Conservation (phyloP, 768 basidiomycete genomes). For the Auricularia cornea region DNA sequence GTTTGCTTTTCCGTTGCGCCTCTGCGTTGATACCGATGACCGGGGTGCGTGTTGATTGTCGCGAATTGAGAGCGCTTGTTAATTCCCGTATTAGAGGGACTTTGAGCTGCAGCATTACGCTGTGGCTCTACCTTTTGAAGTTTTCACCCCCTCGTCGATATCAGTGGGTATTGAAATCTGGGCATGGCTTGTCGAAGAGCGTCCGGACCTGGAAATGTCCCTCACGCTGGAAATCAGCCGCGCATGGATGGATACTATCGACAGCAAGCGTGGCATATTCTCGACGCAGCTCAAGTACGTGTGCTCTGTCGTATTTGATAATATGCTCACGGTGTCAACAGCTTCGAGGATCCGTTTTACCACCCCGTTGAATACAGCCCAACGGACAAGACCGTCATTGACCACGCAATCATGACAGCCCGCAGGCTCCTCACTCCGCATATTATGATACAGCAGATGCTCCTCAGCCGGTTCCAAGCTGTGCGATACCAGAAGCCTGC, state of each 20-base stretch:
- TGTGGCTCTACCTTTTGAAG: constrained; percentile 80
- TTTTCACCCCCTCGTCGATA: constrained; percentile 79
- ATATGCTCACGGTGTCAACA: constrained; percentile 21
- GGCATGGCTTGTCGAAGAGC: constrained; percentile 91
- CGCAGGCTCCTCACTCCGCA: constrained; percentile 76
- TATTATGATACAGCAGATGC: constrained; percentile 72
- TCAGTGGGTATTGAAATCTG: constrained; percentile 87
- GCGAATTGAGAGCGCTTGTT: not conserved
- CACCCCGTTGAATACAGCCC: constrained; percentile 83
- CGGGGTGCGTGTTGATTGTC: constrained; percentile 42
- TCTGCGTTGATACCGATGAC: constrained; percentile 60
- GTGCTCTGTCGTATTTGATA: not conserved
- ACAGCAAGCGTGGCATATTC: constrained; percentile 73
- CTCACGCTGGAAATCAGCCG: constrained; percentile 79
- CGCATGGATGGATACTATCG: constrained; percentile 81
- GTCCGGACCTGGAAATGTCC: constrained; percentile 71
- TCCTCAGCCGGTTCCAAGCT: constrained; percentile 88
- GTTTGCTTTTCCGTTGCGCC: constrained; percentile 80
- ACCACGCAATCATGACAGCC: constrained; percentile 60
- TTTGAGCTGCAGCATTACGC: constrained; percentile 79
- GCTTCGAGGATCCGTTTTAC: constrained; percentile 83
- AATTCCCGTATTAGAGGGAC: constrained; percentile 50
- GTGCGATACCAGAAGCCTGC: constrained; percentile 80
- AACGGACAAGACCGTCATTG: constrained; percentile 77
- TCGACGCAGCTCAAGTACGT: constrained; percentile 72